These are phyloP conservation scores for Dictyostelium intermedium DNA, from an alignment of 78 protist species.

Conservation along the genomic window DNA sequence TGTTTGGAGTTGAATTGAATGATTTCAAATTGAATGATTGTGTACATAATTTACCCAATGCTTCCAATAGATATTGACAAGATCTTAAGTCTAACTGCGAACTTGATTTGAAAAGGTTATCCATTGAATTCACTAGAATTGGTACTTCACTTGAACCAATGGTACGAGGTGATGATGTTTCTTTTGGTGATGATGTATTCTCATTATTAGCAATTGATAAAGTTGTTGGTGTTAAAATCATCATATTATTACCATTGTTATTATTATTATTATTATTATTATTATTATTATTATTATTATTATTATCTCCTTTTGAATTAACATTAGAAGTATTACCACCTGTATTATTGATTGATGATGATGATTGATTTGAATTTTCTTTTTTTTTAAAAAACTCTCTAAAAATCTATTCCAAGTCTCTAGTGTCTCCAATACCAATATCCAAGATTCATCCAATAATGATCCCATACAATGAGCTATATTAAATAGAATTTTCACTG, in stretches of 20 bases:
- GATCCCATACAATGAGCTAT: conserved; percentile 86
- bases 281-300: neutral
- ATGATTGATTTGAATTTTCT: neutral
- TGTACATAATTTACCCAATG: conserved; percentile 48
- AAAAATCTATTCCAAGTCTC: conserved; percentile 59
- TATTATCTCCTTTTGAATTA: neutral
- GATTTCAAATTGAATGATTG: conserved; percentile 25
- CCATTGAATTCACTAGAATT: conserved; percentile 49
- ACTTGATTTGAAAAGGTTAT: conserved; percentile 32
- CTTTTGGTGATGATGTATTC: conserved; percentile 4
- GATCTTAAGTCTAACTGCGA: conserved; percentile 54
- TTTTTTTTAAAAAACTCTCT: conserved; percentile 13
- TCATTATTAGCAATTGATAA: neutral
- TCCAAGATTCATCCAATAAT: conserved; percentile 77
- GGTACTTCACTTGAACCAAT: conserved; percentile 42
- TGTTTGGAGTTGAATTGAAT: conserved; percentile 38
- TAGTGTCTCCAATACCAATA: conserved; percentile 77
- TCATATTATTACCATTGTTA: neutral
- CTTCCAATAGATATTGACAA: conserved; percentile 26
- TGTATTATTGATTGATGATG: too few relatives aligned
- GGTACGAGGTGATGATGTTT: conserved; percentile 17
- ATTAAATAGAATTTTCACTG: conserved; percentile 76
- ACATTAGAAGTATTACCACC: neutral
- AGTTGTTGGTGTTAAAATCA: neutral
- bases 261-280: neutral